Percentiles rank a stretch among this genome's conserved stretches.
Evolutionary conservation across 2,329 filamentous ascomycete genomes (phyloP).

Genomic region (Aspergillus udagawae): DNA sequence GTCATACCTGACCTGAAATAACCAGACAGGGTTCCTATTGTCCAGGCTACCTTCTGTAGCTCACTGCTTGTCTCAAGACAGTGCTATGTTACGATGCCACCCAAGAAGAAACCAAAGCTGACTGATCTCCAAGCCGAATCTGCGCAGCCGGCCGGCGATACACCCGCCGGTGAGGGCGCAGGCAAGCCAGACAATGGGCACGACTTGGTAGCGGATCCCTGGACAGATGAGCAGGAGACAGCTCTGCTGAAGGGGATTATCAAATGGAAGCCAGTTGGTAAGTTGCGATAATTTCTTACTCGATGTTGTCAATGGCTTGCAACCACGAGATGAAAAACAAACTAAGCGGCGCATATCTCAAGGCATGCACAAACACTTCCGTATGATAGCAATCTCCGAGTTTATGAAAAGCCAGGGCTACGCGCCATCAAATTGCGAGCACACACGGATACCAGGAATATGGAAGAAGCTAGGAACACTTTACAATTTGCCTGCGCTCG

Average conservation of each 20-base stretch:
- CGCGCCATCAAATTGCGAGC: conserved; percentile 59
- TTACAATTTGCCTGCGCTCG: conserved; percentile 81
- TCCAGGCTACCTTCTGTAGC: not conserved
- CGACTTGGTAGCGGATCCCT: conserved; percentile 63
- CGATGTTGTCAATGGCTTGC: not conserved
- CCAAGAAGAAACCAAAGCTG: conserved; percentile 60
- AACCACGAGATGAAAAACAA: not conserved
- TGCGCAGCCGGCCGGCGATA: conserved; percentile 24
- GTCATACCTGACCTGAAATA: not conserved
- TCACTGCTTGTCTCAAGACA: not conserved
- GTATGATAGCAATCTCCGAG: conserved; percentile 81
- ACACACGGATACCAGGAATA: conserved; percentile 86
- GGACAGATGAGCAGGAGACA: conserved; percentile 94
- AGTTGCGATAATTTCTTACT: conserved; percentile 15
- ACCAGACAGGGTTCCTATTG: not conserved
- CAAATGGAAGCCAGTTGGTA: conserved; percentile 92
- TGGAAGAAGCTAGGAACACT: conserved; percentile 81
- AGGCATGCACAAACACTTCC: conserved; percentile 90
- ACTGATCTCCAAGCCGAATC: conserved; percentile 26
- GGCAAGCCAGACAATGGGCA: conserved; percentile 36
- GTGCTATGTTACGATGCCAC: conserved; percentile 32
- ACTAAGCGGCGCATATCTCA: conserved; percentile 8
- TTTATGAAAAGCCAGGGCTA: conserved; percentile 76
- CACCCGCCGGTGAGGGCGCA: conserved; percentile 26
- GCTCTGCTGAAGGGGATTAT: conserved; percentile 91